Conservation (phyloP, 768 basidiomycete genomes). For the Serpula lacrymans region DNA sequence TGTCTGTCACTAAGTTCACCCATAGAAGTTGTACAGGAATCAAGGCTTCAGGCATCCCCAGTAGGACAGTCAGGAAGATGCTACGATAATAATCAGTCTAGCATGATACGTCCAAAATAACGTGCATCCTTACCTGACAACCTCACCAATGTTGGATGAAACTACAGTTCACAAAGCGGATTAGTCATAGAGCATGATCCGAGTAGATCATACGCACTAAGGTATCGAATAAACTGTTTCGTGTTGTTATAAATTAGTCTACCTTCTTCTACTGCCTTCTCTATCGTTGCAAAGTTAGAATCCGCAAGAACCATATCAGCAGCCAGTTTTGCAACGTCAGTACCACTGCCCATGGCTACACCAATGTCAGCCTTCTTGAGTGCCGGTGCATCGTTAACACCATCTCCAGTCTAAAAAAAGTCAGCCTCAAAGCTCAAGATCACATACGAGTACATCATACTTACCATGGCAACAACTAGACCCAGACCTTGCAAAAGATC, state of each 20-base stretch:
- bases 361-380: constrained; percentile 97
- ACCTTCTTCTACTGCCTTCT: constrained; percentile 95
- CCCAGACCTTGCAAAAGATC: constrained; percentile 90
- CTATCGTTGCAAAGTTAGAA: constrained; percentile 97
- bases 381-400: constrained; percentile 97
- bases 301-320: constrained; percentile 98
- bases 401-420: constrained; percentile 77
- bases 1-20: constrained; percentile 98
- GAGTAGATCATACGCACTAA: constrained; percentile 55
- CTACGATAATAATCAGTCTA: constrained; percentile 30
- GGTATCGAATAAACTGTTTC: constrained; percentile 99
- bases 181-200: not conserved
- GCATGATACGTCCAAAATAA: not conserved
- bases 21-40: constrained; percentile 97
- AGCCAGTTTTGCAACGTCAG: constrained; percentile 96
- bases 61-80: constrained; percentile 94
- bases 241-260: constrained; percentile 99
- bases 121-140: constrained; percentile 58
- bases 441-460: constrained; percentile 16
- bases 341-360: constrained; percentile 98
- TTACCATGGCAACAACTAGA: constrained; percentile 92
- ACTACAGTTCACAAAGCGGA: constrained; percentile 37
- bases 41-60: constrained; percentile 99
- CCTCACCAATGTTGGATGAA: constrained; percentile 97
- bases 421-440: constrained; percentile 7